Evolutionary conservation across 495 filamentous ascomycete species (phyloP).

Genomic region (Darksidea phi): DNA sequence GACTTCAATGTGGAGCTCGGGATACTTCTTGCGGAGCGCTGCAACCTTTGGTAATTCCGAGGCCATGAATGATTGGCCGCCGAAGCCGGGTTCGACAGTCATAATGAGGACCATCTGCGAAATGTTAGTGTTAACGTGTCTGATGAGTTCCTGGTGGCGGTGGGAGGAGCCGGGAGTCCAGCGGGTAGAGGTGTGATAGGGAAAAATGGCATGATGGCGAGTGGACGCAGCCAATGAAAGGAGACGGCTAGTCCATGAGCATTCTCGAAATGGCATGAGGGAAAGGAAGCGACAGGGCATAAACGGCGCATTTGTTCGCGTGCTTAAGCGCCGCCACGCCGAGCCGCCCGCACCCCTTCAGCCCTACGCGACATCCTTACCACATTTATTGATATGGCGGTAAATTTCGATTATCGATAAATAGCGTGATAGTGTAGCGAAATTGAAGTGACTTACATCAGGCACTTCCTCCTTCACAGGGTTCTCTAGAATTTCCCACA

Average conservation of each 20-base stretch:
- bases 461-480: conserved; percentile 70
- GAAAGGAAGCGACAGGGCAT: conserved; percentile 18
- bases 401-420: conserved; percentile 13
- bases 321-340: conserved; percentile 35
- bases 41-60: conserved; percentile 90
- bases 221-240: conserved; percentile 4
- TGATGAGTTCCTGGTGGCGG: conserved; percentile 9
- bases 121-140: conserved; percentile 2
- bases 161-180: neutral
- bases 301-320: conserved; percentile 4
- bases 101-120: conserved; percentile 94
- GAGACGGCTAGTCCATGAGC: neutral
- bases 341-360: conserved; percentile 29
- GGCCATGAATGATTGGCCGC: conserved; percentile 97
- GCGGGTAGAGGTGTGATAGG: conserved; percentile 7
- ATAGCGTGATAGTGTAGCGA: conserved; percentile 13
- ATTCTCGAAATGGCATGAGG: conserved; percentile 7
- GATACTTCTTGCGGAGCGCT: conserved; percentile 78
- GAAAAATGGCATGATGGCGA: neutral
- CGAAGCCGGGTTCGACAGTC: conserved; percentile 97
- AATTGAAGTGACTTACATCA: conserved; percentile 66
- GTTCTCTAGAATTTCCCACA: conserved; percentile 83
- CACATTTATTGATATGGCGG: conserved; percentile 16
- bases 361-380: conserved; percentile 20
- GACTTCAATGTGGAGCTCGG: conserved; percentile 92